These are phyloP conservation scores for Xylariaceae sp. DNA, from an alignment of 2,329 filamentous ascomycete genomes.

Conservation along the genomic window DNA sequence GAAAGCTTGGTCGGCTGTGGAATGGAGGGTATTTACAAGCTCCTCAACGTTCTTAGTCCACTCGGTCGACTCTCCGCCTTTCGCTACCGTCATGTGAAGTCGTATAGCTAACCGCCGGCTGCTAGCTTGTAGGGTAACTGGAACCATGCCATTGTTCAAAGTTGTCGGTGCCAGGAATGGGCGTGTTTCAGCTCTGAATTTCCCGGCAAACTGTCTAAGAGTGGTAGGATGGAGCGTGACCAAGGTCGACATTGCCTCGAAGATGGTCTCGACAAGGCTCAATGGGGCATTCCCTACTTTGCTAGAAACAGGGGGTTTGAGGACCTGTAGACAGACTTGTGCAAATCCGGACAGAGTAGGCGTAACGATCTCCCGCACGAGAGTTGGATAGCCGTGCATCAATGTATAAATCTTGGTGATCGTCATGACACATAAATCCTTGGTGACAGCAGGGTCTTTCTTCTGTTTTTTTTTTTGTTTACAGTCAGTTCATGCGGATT, in stretches of 20 bases:
- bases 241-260: conserved; percentile 65
- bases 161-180: conserved; percentile 60
- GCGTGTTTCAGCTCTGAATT: conserved; percentile 58
- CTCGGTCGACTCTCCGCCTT: conserved; percentile 69
- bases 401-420: conserved; percentile 79
- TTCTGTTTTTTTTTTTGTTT: conserved; percentile 46
- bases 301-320: conserved; percentile 40
- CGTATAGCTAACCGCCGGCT: conserved; percentile 62
- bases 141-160: conserved; percentile 43
- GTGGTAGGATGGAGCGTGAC: conserved; percentile 78
- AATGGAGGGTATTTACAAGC: conserved; percentile 60
- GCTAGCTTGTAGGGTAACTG: conserved; percentile 48
- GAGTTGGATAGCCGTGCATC: conserved; percentile 73
- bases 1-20: conserved; percentile 69
- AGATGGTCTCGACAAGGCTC: conserved; percentile 58
- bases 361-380: conserved; percentile 82
- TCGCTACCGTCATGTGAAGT: conserved; percentile 76
- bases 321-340: conserved; percentile 63
- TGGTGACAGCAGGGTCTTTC: conserved; percentile 67
- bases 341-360: conserved; percentile 72
- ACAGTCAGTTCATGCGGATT: background rate
- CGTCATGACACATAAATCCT: conserved; percentile 70
- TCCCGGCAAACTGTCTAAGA: conserved; percentile 67
- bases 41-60: conserved; percentile 64
- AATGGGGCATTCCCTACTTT: conserved; percentile 38